Base-by-base conservation (phyloP, 169 alveolate genomes). In the Eimeria maxima region DNA sequence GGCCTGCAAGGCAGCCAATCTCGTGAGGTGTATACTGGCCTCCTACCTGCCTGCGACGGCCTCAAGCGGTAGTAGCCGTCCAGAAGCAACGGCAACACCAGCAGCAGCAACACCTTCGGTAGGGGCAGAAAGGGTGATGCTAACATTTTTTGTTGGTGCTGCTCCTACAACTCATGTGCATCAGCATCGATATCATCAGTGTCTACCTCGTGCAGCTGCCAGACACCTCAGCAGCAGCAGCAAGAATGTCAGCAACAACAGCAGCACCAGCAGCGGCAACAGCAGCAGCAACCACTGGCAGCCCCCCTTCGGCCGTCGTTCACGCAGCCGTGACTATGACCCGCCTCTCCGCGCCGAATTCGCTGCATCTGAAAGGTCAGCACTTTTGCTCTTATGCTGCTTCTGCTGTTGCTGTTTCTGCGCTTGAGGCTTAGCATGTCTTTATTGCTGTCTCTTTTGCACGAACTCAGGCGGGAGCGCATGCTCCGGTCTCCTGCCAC, bases 251-350 rank as follows among this genome's bases (percentile, higher is more conserved):
- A 57, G 69, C 69, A 57, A 22, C 69, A 57, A 33, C 38, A 33
- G 69, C 69, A 69, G 80, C 80, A 69, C 44, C 80, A 69, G 80
- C 38, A 69, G 27, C 80, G 27, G 80, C 80, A 69, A 38, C 80
- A 69, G 10, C 5, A 69, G 80, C 38, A 69, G 80, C 80, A 69
- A 38, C 80, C 20, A 38, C 10, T 24, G 69, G 69, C 69, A 14
- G 27, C 69, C 16, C 22, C 22, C 22, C 16, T 57, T 57, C 22
- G 69, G 80, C 45, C 27, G 80, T 24, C 27, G 80, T 18, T 11
- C 80, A 27, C 18, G 80, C 20, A 18, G 80, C 80, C 27, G 80
- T 38, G 20, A n/a, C 38, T 69, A 69, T 38, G 80, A 69, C 80
- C 80, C 80, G 18, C 80, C 80, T 38, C 80, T 69, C 80, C 27